phyloP scores from a whole-genome alignment of 805 yeast species.

The Myxozyma monticola region DNA sequence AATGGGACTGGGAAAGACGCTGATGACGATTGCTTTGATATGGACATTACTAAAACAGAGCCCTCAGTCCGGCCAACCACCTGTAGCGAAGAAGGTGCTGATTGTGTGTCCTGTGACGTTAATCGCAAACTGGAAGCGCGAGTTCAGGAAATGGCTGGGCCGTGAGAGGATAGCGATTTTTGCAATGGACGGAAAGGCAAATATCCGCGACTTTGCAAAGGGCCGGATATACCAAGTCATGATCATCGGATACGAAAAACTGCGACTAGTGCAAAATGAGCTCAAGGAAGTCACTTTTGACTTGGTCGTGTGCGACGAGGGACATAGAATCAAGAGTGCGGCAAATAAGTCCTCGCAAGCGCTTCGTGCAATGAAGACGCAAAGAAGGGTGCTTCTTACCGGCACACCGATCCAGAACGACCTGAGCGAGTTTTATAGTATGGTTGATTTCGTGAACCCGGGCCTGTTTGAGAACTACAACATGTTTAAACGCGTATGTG shows the following conservation, averaged over 20 bases:
- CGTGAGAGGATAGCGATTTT: constrained; percentile 63
- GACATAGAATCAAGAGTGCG: constrained; percentile 80
- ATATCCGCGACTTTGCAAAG: constrained; percentile 56
- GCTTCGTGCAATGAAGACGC: constrained; percentile 55
- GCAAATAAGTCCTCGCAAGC: constrained; percentile 70
- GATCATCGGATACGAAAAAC: constrained; percentile 84
- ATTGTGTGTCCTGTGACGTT: constrained; percentile 92
- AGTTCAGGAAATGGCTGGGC: constrained; percentile 87
- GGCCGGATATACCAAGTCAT: constrained; percentile 78
- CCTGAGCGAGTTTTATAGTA: constrained; percentile 73
- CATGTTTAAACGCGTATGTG: constrained; percentile 38
- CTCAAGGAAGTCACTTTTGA: constrained; percentile 49
- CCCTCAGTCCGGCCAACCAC: constrained; percentile 39
- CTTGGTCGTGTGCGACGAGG: constrained; percentile 88
- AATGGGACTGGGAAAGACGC: constrained; percentile 93
- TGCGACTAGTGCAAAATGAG: constrained; percentile 52
- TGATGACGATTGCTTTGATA: constrained; percentile 77
- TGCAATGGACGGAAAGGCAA: constrained; percentile 57
- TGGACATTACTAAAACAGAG: constrained; percentile 70
- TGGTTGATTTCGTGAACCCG: constrained; percentile 82
- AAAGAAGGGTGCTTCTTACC: constrained; percentile 63
- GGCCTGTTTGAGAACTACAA: constrained; percentile 68
- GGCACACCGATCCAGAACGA: constrained; percentile 97
- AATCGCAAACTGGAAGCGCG: constrained; percentile 82
- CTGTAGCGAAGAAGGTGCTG: constrained; percentile 57